Conservation (phyloP, 1,284 basidiomycete species). For the Leccinum glutinopallens region DNA sequence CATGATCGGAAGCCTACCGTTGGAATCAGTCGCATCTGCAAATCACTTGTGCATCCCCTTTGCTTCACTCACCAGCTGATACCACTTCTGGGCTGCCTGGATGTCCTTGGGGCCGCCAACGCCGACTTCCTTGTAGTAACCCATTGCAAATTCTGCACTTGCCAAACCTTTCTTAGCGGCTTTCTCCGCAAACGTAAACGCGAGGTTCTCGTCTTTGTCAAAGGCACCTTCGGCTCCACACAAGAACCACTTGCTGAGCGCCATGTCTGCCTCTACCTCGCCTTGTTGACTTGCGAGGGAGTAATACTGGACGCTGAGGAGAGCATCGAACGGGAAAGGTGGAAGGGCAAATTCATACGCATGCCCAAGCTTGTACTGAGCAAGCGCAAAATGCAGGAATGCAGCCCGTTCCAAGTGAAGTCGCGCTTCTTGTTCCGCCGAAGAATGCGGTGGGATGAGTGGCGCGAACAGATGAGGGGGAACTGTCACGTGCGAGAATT, state of each 20-base stretch:
- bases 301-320: slow-evolving; percentile 93
- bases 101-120: slow-evolving; percentile 72
- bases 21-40: slow-evolving; percentile 6
- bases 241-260: slow-evolving; percentile 92
- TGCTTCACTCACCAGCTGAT: slow-evolving; percentile 49
- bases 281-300: slow-evolving; percentile 82
- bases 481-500: slow-evolving; percentile 67
- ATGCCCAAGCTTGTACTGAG: slow-evolving; percentile 93
- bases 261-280: slow-evolving; percentile 94
- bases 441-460: slow-evolving; percentile 49
- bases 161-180: slow-evolving; percentile 80
- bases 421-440: slow-evolving; percentile 44
- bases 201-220: slow-evolving; percentile 87
- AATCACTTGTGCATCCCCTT: background rate
- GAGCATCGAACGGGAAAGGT: slow-evolving; percentile 86
- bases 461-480: slow-evolving; percentile 55
- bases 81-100: slow-evolving; percentile 70
- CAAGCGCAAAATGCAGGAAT: slow-evolving; percentile 83
- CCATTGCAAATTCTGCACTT: slow-evolving; percentile 92
- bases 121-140: slow-evolving; percentile 88
- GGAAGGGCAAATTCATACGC: slow-evolving; percentile 90
- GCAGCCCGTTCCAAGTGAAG: slow-evolving; percentile 80
- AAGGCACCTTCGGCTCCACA: slow-evolving; percentile 83
- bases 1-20: slow-evolving; percentile 70
- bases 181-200: slow-evolving; percentile 91